phyloP scores from a whole-genome alignment of 2,329 filamentous ascomycete species.

The Bipolaris oryzae region DNA sequence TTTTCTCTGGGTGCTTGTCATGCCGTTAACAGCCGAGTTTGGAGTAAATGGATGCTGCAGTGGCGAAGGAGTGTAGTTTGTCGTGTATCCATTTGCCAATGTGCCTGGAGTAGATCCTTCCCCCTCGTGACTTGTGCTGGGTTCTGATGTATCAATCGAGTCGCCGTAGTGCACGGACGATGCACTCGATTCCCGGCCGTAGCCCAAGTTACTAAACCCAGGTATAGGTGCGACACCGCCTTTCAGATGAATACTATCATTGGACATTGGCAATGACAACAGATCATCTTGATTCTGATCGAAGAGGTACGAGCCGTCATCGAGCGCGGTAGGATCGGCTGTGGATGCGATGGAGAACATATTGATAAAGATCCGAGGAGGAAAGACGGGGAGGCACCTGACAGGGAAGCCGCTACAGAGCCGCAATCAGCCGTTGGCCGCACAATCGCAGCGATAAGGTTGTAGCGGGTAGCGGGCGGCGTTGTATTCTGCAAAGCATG shows the following conservation, averaged over 20 bases:
- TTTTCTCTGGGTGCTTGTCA: slow-evolving; percentile 16
- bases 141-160: slow-evolving; percentile 45
- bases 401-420: slow-evolving; percentile 29
- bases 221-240: slow-evolving; percentile 37
- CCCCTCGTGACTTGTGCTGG: slow-evolving; percentile 41
- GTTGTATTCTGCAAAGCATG: slow-evolving; percentile 27
- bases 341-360: slow-evolving; percentile 47
- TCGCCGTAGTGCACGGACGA: slow-evolving; percentile 50
- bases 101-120: slow-evolving; percentile 40
- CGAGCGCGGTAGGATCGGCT: slow-evolving; percentile 41
- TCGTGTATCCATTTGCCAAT: slow-evolving; percentile 35
- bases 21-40: slow-evolving; percentile 25
- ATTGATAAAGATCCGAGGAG: slow-evolving; percentile 25
- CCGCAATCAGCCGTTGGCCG: slow-evolving; percentile 27
- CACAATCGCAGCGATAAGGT: slow-evolving; percentile 23
- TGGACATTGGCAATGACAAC: slow-evolving; percentile 41
- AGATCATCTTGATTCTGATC: slow-evolving; percentile 39
- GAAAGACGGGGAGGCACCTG: slow-evolving; percentile 37
- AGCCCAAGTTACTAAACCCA: slow-evolving; percentile 46
- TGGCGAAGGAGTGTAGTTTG: slow-evolving; percentile 38
- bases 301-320: slow-evolving; percentile 46
- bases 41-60: slow-evolving; percentile 36
- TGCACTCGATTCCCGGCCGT: slow-evolving; percentile 47
- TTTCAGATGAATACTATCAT: slow-evolving; percentile 45
- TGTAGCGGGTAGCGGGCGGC: slow-evolving; percentile 20